These are phyloP conservation scores for Phytophthora boehmeriae DNA, from an alignment of 352 stramenopile species.

Conservation along the genomic window DNA sequence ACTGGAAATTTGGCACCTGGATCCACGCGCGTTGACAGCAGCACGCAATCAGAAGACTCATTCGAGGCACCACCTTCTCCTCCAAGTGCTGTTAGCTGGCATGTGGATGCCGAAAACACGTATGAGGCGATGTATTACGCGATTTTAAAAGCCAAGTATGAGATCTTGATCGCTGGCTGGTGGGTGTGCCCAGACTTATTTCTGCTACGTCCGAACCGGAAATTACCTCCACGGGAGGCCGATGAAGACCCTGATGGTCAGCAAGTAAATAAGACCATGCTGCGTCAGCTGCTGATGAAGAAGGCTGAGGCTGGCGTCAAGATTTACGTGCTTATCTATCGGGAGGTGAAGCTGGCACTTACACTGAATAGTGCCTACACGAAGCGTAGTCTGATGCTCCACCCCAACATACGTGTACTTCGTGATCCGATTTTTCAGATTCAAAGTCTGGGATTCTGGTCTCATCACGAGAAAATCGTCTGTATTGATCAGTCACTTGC, in stretches of 20 bases:
- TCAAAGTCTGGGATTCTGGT: slow-evolving; percentile 91
- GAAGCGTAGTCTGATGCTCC: slow-evolving; percentile 77
- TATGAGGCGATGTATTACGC: slow-evolving; percentile 88
- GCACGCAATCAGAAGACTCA: slow-evolving; percentile 64
- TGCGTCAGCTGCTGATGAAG: slow-evolving; percentile 78
- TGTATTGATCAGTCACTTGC: slow-evolving; percentile 88
- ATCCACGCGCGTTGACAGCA: slow-evolving; percentile 52
- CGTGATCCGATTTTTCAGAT: slow-evolving; percentile 92
- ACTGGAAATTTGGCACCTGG: slow-evolving; percentile 22
- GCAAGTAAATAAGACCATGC: slow-evolving; percentile 70
- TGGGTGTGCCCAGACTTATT: slow-evolving; percentile 89
- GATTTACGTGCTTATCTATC: slow-evolving; percentile 93
- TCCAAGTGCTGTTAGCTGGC: slow-evolving; percentile 78
- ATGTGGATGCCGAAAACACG: slow-evolving; percentile 88
- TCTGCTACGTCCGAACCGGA: slow-evolving; percentile 70
- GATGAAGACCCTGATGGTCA: slow-evolving; percentile 35
- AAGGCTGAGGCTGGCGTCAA: slow-evolving; percentile 85
- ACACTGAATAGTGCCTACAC: slow-evolving; percentile 90
- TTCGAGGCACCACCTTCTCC: slow-evolving; percentile 46
- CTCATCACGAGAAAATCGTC: slow-evolving; percentile 94
- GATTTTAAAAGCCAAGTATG: slow-evolving; percentile 85
- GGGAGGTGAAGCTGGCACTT: slow-evolving; percentile 88
- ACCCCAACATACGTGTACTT: slow-evolving; percentile 90
- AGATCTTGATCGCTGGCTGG: slow-evolving; percentile 92
- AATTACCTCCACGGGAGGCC: slow-evolving; percentile 40